Evolutionary conservation across 768 basidiomycete species (phyloP).

Genomic region (Boletellus emodensis): DNA sequence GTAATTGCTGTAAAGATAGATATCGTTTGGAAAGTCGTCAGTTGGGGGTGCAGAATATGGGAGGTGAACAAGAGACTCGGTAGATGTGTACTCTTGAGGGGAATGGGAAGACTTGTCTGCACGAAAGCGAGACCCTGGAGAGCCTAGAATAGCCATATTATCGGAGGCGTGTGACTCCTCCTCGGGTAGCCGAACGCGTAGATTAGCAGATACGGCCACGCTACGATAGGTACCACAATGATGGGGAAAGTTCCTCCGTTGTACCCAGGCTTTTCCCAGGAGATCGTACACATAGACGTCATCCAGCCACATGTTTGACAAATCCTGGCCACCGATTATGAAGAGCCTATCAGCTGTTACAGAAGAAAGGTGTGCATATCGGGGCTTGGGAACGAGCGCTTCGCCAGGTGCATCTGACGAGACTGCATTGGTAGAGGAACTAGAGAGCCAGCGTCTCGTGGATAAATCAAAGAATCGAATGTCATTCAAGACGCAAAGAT

Average conservation of each 20-base stretch:
- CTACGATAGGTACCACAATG: slow-evolving; percentile 96
- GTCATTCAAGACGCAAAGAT: slow-evolving; percentile 89
- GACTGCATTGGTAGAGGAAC: slow-evolving; percentile 25
- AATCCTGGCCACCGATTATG: slow-evolving; percentile 93
- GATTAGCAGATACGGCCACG: slow-evolving; percentile 75
- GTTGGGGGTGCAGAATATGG: slow-evolving; percentile 73
- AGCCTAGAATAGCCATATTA: slow-evolving; percentile 43
- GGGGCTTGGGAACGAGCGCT: slow-evolving; percentile 66
- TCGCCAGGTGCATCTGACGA: slow-evolving; percentile 39
- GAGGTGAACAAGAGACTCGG: slow-evolving; percentile 62
- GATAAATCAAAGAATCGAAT: slow-evolving; percentile 84
- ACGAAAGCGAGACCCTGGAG: slow-evolving; percentile 57
- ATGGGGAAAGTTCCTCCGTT: slow-evolving; percentile 76
- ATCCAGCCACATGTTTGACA: slow-evolving; percentile 90
- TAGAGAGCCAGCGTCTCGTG: slow-evolving; percentile 67
- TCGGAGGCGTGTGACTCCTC: slow-evolving; percentile 48
- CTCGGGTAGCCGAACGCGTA: slow-evolving; percentile 63
- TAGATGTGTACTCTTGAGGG: slow-evolving; percentile 48
- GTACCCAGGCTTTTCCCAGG: slow-evolving; percentile 67
- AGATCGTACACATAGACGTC: slow-evolving; percentile 91
- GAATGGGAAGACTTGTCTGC: slow-evolving; percentile 38
- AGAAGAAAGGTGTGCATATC: slow-evolving; percentile 93
- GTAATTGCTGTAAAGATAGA: slow-evolving; percentile 93
- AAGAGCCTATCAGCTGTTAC: slow-evolving; percentile 81
- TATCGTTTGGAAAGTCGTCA: slow-evolving; percentile 77